Conservation (phyloP, 208 protist species). For the Ichthyophonus hoferi region DNA sequence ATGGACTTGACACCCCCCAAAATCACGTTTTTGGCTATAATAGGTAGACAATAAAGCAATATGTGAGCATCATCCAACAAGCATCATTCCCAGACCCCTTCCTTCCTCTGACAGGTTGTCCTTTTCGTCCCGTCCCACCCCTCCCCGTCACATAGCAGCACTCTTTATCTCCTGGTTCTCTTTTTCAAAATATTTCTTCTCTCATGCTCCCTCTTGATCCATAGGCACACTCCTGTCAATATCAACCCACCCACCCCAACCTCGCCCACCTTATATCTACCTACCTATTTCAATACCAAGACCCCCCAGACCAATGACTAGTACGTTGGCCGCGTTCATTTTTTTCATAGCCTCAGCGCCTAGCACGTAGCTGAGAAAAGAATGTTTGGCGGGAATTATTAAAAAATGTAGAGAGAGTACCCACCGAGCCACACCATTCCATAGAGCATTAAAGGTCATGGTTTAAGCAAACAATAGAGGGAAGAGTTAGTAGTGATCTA, state of each 20-base stretch:
- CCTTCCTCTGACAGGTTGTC: too few species aligned
- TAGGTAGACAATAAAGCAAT: too few species aligned
- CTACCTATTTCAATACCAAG: constrained; percentile 80
- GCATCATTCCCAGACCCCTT: too few species aligned
- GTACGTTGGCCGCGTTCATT: constrained; percentile 61
- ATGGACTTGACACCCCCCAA: constrained; percentile 77
- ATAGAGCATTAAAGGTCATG: too few species aligned
- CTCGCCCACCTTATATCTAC: not conserved
- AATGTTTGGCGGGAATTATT: too few species aligned
- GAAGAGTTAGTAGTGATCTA: too few species aligned
- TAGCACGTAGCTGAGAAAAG: constrained; percentile 65
- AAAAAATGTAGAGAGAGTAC: too few species aligned
- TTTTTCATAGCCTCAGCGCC: constrained; percentile 76
- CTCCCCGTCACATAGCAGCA: not conserved
- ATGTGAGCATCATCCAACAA: too few species aligned
- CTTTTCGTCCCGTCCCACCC: not conserved
- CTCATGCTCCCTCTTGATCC: not conserved
- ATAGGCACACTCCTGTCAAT: not conserved
- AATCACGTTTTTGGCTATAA: constrained; percentile 78
- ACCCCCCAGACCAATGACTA: constrained; percentile 69
- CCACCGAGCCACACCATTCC: too few species aligned
- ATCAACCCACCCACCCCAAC: not conserved
- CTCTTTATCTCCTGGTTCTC: not conserved
- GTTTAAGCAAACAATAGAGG: too few species aligned
- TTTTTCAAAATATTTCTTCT: not conserved